Conservation (phyloP, 257 asterid genomes). For the Phtheirospermum japonicum region DNA sequence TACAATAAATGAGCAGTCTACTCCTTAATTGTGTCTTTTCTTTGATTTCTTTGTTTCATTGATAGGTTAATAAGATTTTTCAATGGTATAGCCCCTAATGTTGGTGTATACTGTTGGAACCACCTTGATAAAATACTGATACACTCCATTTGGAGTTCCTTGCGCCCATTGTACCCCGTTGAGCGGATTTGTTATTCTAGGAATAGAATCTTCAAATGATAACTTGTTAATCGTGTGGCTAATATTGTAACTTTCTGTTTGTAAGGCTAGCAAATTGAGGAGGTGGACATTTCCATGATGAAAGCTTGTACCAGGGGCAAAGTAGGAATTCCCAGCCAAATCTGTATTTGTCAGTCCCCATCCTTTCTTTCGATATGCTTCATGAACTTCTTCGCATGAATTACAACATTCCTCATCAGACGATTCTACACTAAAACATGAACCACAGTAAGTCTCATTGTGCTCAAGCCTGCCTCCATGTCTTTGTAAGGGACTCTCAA, state of each 20-base stretch:
- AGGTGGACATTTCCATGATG: constrained; percentile 51
- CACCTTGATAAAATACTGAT: constrained; percentile 89
- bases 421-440: too few species aligned
- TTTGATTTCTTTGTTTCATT: too few species aligned
- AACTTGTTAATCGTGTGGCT: constrained; percentile 77
- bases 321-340: constrained; percentile 90
- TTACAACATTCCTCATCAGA: constrained; percentile 92
- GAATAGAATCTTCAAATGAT: constrained; percentile 82
- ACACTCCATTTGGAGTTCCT: too few species aligned
- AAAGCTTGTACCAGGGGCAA: constrained; percentile 86
- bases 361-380: constrained; percentile 88
- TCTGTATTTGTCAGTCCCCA: constrained; percentile 90
- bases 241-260: too few species aligned
- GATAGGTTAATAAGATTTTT: too few species aligned
- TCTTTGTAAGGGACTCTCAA: too few species aligned
- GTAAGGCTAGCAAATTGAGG: constrained; percentile 66
- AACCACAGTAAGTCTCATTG: too few species aligned
- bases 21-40: too few species aligned
- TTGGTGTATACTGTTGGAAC: constrained; percentile 84
- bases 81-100: constrained; percentile 66
- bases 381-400: constrained; percentile 98
- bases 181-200: constrained; percentile 83
- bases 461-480: too few species aligned
- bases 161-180: constrained; percentile 88
- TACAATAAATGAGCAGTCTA: too few species aligned